Base-by-base conservation (phyloP, 2,329 filamentous ascomycete genomes). In the Alternaria sp. region DNA sequence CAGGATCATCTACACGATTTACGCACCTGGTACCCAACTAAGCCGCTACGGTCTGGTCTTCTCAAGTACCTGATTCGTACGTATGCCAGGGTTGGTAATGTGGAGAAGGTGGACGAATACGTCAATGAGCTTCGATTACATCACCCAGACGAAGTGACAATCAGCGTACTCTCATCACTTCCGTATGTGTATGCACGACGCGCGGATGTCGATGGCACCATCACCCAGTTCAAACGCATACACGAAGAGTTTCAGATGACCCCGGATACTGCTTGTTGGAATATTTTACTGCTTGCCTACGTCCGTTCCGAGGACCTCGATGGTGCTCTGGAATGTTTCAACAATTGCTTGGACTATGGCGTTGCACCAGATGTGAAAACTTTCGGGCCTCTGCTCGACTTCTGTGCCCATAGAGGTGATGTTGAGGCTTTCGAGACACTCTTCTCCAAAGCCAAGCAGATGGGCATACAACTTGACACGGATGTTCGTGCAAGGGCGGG, bases 241-340 rank as follows among this genome's bases (percentile, higher is more conserved):
- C 74, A 77, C 23, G 70, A 80, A 7, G 83, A 87, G 53, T 90
- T 89, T 71, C 79, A 82, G 1, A 70, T 91, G 15, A 68, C 82
- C 45, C 90, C 90, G 7, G 87, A 88, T 66, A 77, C 85, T 1
- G 76, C 83, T 36, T 88, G 86, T 66, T 97, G 91, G 90, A 97
- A 97, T 73, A 89, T 90, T 21, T 79, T 97, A 26, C 83, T 98
- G 49, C 88, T 90, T 71, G 90, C 91, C 3, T 87, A 93, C 78
- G 85, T 85, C 17, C 88, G 88, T 68, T 86, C 86, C 1, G 85
- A 88, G 51, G 88, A 96, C 73, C 85, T 92, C 46, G 83, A 88
- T n/a, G 87, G 87, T 6, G 90, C 90, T 12, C 81, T 92, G 60
- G 75, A 83, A 7, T 84, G 85, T 52, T 93, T 96, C 71, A 84